These are phyloP conservation scores for Pythium oligandrum DNA, from an alignment of 352 stramenopile species.

Conservation along the genomic window DNA sequence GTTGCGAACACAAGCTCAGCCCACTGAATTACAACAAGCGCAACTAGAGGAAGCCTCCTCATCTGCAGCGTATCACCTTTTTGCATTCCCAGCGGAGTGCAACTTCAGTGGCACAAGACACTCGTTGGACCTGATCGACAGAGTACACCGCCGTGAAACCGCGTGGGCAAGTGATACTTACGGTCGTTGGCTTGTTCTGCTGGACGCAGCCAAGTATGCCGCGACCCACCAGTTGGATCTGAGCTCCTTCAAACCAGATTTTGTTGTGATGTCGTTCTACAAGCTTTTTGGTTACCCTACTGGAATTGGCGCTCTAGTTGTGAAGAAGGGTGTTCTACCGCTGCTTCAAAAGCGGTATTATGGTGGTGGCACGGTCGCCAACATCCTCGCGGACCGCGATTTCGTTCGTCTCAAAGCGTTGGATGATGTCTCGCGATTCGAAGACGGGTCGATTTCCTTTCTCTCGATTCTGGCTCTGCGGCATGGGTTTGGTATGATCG, in stretches of 20 bases:
- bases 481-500: slow-evolving; percentile 43
- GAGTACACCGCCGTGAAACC: slow-evolving; percentile 23
- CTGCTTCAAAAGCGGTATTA: slow-evolving; percentile 53
- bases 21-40: neutral
- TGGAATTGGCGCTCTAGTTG: slow-evolving; percentile 55
- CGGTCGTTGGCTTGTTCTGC: slow-evolving; percentile 55
- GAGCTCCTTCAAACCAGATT: slow-evolving; percentile 37
- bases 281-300: slow-evolving; percentile 80
- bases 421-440: slow-evolving; percentile 26
- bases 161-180: neutral
- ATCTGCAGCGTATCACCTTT: slow-evolving; percentile 24
- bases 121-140: slow-evolving; percentile 33
- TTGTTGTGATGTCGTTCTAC: slow-evolving; percentile 79
- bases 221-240: slow-evolving; percentile 55
- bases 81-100: slow-evolving; percentile 70
- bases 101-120: slow-evolving; percentile 72
- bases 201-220: slow-evolving; percentile 71
- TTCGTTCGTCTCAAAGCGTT: slow-evolving; percentile 27
- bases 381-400: slow-evolving; percentile 43
- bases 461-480: slow-evolving; percentile 54
- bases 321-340: slow-evolving; percentile 24
- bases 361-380: slow-evolving; percentile 60
- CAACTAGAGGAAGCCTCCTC: neutral
- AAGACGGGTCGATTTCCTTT: slow-evolving; percentile 67
- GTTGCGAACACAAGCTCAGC: slow-evolving; percentile 13